Evolutionary conservation across 2,329 filamentous ascomycete genomes (phyloP).

Genomic region (Claviceps sp.): DNA sequence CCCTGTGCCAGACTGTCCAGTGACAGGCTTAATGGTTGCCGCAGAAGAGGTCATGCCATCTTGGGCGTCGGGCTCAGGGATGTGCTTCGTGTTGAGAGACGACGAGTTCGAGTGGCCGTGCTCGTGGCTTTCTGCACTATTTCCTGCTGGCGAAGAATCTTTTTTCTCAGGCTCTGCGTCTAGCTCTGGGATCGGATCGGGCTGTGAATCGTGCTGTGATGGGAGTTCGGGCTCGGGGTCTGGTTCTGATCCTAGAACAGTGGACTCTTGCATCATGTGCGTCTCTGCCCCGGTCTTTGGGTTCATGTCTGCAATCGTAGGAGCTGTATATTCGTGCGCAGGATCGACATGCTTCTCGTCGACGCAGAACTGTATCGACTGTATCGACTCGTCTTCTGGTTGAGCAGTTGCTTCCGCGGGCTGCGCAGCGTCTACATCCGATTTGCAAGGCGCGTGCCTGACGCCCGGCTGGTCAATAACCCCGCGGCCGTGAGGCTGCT

Average conservation of each 20-base stretch:
- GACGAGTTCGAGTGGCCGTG: not conserved
- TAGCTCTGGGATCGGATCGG: no score
- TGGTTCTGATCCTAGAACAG: not conserved
- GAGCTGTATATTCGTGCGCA: not conserved
- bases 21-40: constrained; percentile 34
- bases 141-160: not conserved
- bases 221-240: not conserved
- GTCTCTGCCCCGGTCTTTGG: not conserved
- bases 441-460: constrained; percentile 1
- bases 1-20: constrained; percentile 21
- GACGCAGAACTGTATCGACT: not conserved
- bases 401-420: not conserved
- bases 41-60: constrained; percentile 32
- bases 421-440: constrained; percentile 2
- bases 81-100: constrained; percentile 14
- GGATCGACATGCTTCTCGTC: not conserved
- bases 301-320: not conserved
- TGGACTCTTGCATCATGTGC: not conserved
- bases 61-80: constrained; percentile 7
- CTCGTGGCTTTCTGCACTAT: not conserved
- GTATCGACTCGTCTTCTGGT: not conserved
- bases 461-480: constrained; percentile 5
- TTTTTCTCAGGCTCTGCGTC: not conserved
- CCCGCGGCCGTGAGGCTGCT: constrained; percentile 15
- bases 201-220: no score